These are phyloP conservation scores for Arabidopsis hybrid DNA, from an alignment of 441 rosid species.

Conservation along the genomic window DNA sequence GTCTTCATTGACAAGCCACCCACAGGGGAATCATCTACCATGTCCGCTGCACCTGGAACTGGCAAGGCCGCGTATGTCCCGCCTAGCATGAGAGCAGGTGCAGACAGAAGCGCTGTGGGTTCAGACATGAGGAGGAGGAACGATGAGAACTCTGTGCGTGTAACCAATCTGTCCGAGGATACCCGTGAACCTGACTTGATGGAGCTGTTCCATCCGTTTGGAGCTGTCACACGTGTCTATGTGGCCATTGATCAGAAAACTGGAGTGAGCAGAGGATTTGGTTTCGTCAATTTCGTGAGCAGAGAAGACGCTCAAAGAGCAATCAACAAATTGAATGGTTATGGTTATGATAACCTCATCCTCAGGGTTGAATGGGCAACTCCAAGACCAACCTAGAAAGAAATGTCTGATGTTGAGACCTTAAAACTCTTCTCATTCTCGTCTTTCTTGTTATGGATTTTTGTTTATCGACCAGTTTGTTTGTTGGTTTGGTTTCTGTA, in stretches of 20 bases:
- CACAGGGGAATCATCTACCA: slow-evolving; percentile 47
- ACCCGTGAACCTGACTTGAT: slow-evolving; percentile 69
- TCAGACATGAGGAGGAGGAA: slow-evolving; percentile 75
- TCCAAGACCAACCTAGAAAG: slow-evolving; percentile 60
- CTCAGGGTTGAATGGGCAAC: slow-evolving; percentile 81
- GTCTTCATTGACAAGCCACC: slow-evolving; percentile 59
- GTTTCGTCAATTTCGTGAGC: slow-evolving; percentile 71
- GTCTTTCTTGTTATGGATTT: slow-evolving; percentile 13
- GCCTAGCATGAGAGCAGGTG: slow-evolving; percentile 65
- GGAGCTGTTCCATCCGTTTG: slow-evolving; percentile 74
- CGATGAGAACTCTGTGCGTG: slow-evolving; percentile 75
- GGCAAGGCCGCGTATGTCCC: slow-evolving; percentile 67
- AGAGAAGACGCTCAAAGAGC: slow-evolving; percentile 73
- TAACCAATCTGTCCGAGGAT: slow-evolving; percentile 70
- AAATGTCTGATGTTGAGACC: background rate
- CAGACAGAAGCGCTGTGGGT: slow-evolving; percentile 56
- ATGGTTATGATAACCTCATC: slow-evolving; percentile 78
- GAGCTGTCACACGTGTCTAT: slow-evolving; percentile 64
- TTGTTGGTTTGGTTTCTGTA: slow-evolving; percentile 23
- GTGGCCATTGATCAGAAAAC: slow-evolving; percentile 77
- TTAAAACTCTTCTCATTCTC: slow-evolving; percentile 6
- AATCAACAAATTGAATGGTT: slow-evolving; percentile 70
- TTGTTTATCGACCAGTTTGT: slow-evolving; percentile 31
- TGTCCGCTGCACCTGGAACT: slow-evolving; percentile 49
- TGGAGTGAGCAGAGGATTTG: slow-evolving; percentile 73